Evolutionary conservation across 768 basidiomycete genomes (phyloP), one percentile per base, ranked within the genome.

Genomic region (Kwoniella bestiolae): DNA sequence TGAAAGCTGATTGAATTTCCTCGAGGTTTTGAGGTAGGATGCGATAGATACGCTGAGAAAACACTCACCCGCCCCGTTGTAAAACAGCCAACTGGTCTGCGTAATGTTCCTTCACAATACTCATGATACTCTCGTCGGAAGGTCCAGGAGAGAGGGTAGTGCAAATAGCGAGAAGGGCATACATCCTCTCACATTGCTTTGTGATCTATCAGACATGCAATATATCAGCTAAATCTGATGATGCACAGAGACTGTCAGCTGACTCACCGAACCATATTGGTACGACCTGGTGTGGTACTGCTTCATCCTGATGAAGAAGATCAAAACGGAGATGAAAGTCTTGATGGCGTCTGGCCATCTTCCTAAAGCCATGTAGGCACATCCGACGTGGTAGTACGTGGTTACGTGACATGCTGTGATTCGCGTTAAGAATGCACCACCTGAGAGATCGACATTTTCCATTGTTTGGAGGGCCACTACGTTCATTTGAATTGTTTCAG

Each of bases 161-260:
- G 83, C 93, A 95, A 65, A 99, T 88, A 6, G 94, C 92, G 68
- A 97, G 91, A 32, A 99, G 82, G 5, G 94, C 94, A 75, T 97
- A 95, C 94, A 98, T 99, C 50, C 96, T 85, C 77, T 99, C 96
- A 3, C 92, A 94, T 18, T 91, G 94, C 85, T 97, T 97, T 83
- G 90, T 93, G 82, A 99, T 96, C 91, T 92, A 72, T n/a, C 12
- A 3, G 41, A 21, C 38, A 9, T 26, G 23, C 51, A 31, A 32
- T 14, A 25, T 28, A 29, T 63, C 41, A 55, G 61, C 51, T 46
- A 8, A 14, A 12, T 11, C 7, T 28, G 23, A 26, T 26, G 5
- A 12, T 5, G 7, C 1, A 34, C 29, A 14, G 26, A 29, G 49
- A 31, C 26, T 18, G n/a, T 3, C n/a, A 25, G 14, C 47, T 18